phyloP scores from a whole-genome alignment of 805 yeast genomes.

The Cyberlindnera xylosilytica region DNA sequence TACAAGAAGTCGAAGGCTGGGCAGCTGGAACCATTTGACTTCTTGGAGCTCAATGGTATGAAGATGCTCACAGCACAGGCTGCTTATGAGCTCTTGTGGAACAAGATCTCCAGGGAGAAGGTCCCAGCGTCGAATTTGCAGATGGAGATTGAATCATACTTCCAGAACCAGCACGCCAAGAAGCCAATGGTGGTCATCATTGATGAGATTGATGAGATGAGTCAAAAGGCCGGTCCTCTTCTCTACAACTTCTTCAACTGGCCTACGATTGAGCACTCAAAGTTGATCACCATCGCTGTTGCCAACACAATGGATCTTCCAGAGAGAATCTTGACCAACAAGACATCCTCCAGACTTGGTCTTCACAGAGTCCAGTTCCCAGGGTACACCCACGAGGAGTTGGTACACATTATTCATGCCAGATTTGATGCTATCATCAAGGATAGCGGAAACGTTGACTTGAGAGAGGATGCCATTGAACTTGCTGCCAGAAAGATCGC shows the following conservation, averaged over 20 bases:
- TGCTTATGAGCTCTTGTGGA: slow-evolving; percentile 83
- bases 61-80: slow-evolving; percentile 75
- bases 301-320: slow-evolving; percentile 98
- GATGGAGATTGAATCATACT: slow-evolving; percentile 62
- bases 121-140: slow-evolving; percentile 55
- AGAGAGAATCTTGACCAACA: slow-evolving; percentile 80
- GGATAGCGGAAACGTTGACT: slow-evolving; percentile 32
- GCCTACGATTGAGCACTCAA: slow-evolving; percentile 84
- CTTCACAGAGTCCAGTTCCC: slow-evolving; percentile 81
- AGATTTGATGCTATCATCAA: slow-evolving; percentile 60
- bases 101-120: slow-evolving; percentile 51
- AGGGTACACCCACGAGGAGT: slow-evolving; percentile 80
- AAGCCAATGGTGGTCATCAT: slow-evolving; percentile 62
- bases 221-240: slow-evolving; percentile 75
- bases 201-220: slow-evolving; percentile 93
- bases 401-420: slow-evolving; percentile 69
- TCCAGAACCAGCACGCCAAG: slow-evolving; percentile 34
- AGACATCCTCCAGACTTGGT: slow-evolving; percentile 89
- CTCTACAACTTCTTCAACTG: slow-evolving; percentile 97
- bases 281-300: slow-evolving; percentile 83
- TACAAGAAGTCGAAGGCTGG: slow-evolving; percentile 37
- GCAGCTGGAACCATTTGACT: slow-evolving; percentile 54
- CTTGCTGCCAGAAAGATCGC: slow-evolving; percentile 94
- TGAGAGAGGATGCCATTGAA: slow-evolving; percentile 73
- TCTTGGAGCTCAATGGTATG: slow-evolving; percentile 86